phyloP scores from a whole-genome alignment of 768 basidiomycete genomes.

The Leccinum pellstonianum region DNA sequence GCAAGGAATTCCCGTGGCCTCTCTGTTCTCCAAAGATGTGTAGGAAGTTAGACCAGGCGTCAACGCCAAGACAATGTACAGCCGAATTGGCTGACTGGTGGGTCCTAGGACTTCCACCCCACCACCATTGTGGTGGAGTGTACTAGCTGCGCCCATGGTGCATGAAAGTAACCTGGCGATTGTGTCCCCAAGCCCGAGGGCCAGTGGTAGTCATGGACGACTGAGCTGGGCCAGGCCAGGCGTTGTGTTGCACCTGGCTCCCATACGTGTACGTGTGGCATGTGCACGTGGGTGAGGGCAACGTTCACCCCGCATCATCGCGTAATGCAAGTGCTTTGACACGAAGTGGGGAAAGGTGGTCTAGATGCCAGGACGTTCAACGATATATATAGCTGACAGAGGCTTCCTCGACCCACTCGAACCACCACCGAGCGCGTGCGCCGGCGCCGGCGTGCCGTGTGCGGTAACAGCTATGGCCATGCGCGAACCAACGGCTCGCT shows the following conservation, averaged over 20 bases:
- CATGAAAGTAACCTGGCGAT: not conserved
- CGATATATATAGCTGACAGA: not conserved
- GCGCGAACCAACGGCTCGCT: not conserved
- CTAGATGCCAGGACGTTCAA: not conserved
- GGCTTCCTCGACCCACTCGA: not conserved
- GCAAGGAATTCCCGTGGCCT: not conserved
- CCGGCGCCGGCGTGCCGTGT: too few species aligned
- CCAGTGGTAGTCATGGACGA: not conserved
- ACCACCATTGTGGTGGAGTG: not conserved
- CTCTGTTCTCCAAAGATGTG: not conserved
- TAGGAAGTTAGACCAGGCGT: not conserved
- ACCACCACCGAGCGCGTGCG: not conserved
- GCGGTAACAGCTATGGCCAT: too few species aligned
- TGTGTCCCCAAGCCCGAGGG: not conserved
- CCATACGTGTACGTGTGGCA: not conserved
- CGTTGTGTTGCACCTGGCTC: not conserved
- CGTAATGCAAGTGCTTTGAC: not conserved
- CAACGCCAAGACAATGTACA: not conserved
- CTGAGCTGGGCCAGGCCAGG: not conserved
- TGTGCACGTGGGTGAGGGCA: too few species aligned
- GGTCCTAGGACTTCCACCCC: not conserved
- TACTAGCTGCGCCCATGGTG: too few species aligned
- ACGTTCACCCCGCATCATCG: not conserved
- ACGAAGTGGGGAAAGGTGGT: not conserved
- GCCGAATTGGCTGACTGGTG: too few species aligned